These are phyloP conservation scores for Phlebiopsis flavidoalba DNA, from an alignment of 768 basidiomycete genomes.

Conservation along the genomic window DNA sequence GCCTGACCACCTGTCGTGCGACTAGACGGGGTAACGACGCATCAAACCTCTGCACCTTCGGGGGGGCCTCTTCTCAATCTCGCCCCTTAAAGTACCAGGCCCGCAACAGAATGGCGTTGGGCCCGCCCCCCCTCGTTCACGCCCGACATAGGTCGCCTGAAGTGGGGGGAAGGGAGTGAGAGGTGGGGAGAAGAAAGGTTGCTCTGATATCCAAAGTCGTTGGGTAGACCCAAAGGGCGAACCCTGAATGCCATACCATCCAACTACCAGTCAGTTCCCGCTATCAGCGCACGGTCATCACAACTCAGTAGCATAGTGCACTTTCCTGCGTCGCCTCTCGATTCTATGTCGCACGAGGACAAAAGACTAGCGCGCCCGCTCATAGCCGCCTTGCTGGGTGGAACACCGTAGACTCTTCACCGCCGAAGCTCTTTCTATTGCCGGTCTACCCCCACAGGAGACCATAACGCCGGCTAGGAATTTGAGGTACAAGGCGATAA, in stretches of 20 bases:
- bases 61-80: neutral
- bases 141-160: too few species aligned
- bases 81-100: too few species aligned
- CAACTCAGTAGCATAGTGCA: neutral
- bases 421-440: too few species aligned
- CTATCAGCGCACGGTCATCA: neutral
- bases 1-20: too few species aligned
- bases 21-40: neutral
- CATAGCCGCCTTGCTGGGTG: neutral
- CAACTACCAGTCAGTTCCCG: neutral
- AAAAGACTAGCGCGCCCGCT: neutral
- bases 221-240: conserved; percentile 28
- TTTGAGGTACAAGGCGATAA: too few species aligned
- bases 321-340: conserved; percentile 1
- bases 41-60: neutral
- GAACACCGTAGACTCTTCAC: neutral
- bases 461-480: too few species aligned
- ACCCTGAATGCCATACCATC: neutral
- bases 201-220: conserved; percentile 51
- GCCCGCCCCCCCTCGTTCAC: neutral
- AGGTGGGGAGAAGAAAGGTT: too few species aligned
- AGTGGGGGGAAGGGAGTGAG: too few species aligned
- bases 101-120: neutral
- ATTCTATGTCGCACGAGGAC: neutral
- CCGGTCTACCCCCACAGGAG: too few species aligned